Base-by-base conservation (phyloP, 2,329 filamentous ascomycete species). In the Simplicillium aogashimaense region DNA sequence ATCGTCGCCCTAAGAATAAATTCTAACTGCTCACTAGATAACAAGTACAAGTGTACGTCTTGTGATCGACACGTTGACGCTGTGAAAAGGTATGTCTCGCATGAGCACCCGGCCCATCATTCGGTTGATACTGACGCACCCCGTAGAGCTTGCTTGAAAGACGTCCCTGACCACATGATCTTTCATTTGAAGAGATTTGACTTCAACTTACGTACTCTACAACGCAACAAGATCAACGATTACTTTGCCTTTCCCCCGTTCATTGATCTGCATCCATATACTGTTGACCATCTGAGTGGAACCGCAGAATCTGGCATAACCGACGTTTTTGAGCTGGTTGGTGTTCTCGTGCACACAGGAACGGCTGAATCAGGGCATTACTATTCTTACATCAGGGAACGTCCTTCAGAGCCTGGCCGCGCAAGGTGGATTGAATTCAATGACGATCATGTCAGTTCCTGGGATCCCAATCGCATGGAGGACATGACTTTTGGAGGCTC, bases 331-430 rank as follows among this genome's bases (percentile, higher is more conserved):
- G 87, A 95, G 59, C 73, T 98, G 3, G 89, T 95, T n/a, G 92
- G 92, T 3, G 78, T 98, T 35, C 77, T 98, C 14, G 87, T 98
- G 2, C 92, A 98, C 57, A 83, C 85, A 12, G 92, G 92, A 13
- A 94, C 85, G 3, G 88, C 90, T 11, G 87, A 95, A 55, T 90
- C 87, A 20, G 92, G 92, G 0, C 92, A 98, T 58, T 98, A 98
- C 63, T 97, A 95, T 62, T 97, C 90, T 0, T 97, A 88, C 57
- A 87, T 94, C 47, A 83, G 87, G 39, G 84, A 95, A 57, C 76
- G 88, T 14, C 78, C 86, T 15, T 69, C 64, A 13, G 61, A 70
- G 15, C 58, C 58, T 12, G 57, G 63, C 29, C 57, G 57, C 4
- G 64, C 65, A 10, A 64, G 66, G 5, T 98, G 92, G 92, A 72